Evolutionary conservation across 495 filamentous ascomycete genomes (phyloP).

Genomic region (Xylaria grammica): DNA sequence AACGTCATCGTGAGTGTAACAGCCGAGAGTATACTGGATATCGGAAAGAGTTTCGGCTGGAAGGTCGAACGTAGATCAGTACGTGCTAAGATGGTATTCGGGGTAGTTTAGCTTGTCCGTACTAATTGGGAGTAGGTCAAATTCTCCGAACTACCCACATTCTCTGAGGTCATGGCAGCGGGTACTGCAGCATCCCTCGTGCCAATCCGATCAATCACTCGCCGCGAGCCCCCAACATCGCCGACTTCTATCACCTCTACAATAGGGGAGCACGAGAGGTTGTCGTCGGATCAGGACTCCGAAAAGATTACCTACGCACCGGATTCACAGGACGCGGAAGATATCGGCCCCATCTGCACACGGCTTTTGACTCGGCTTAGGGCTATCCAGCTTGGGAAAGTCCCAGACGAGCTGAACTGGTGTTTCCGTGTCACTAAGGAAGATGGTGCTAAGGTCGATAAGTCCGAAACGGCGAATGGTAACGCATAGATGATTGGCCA

Average conservation of each 20-base stretch:
- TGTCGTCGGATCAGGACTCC: conserved; percentile 40
- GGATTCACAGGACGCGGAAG: conserved; percentile 65
- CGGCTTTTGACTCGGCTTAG: conserved; percentile 77
- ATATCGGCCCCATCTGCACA: conserved; percentile 71
- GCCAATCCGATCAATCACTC: conserved; percentile 86
- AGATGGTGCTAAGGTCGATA: conserved; percentile 45
- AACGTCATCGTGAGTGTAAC: conserved; percentile 87
- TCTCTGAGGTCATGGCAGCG: conserved; percentile 87
- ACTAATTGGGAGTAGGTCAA: conserved; percentile 58
- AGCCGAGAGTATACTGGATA: conserved; percentile 69
- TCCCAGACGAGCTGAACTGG: conserved; percentile 81
- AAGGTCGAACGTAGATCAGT: conserved; percentile 65
- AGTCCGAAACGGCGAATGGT: not conserved
- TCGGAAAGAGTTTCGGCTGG: conserved; percentile 70
- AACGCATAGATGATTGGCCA: not conserved
- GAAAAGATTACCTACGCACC: conserved; percentile 72
- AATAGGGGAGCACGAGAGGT: conserved; percentile 38
- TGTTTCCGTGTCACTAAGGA: conserved; percentile 57
- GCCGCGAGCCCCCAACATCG: conserved; percentile 54
- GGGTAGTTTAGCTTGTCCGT: not conserved
- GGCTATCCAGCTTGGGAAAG: conserved; percentile 81
- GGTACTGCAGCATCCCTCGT: conserved; percentile 93
- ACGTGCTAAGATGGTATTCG: conserved; percentile 27
- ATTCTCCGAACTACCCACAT: conserved; percentile 76
- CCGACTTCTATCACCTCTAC: conserved; percentile 39